Evolutionary conservation across 768 basidiomycete genomes (phyloP), one percentile per base, ranked within the genome.

Genomic region (Pleurotus pulmonarius): DNA sequence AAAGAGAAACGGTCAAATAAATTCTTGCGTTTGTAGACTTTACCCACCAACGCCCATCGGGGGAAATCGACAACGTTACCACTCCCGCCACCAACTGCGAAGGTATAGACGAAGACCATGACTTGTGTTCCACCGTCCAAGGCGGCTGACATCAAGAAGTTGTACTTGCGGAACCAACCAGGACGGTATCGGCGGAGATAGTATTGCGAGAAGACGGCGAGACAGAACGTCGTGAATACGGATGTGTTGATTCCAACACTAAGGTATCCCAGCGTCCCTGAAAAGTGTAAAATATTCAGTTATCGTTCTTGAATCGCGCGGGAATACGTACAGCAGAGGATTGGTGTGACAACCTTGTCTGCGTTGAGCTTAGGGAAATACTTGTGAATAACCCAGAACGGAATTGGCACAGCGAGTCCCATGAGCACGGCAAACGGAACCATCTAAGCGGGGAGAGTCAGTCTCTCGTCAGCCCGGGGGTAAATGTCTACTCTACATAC

Each of bases 211-310:
- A 80, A 74, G 22, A 78, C 65, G 46, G 75, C 77, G 24, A 80
- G 60, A n/a, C 63, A 62, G 67, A 80, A 78, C 2, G 74, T 70
- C 12, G 70, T 72, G 61, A 80, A 77, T 22, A 81, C 72, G 9
- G 74, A 78, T 11, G 76, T 77, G 71, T 85, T 85, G 66, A 85
- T 81, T 15, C 83, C 83, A 53, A 81, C 81, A 56, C 75, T 75
- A 47, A 83, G 67, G 64, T 70, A 79, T 53, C 79, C 78, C 20
- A 80, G 68, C 4, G 73, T 73, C 67, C 73, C 73, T 73, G 43
- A 20, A 47, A 20, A 34, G 41, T 29, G 1, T 8, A 1, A 11
- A 8, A 9, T 34, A 34, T 9, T 34, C 29, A 34, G 11, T 1
- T 1, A 34, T 9, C 29, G 2, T 44, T 2, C 41, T 15, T 11